Conservation (phyloP, 2,329 filamentous ascomycete genomes). For the Colletotrichum ledebouriae region DNA sequence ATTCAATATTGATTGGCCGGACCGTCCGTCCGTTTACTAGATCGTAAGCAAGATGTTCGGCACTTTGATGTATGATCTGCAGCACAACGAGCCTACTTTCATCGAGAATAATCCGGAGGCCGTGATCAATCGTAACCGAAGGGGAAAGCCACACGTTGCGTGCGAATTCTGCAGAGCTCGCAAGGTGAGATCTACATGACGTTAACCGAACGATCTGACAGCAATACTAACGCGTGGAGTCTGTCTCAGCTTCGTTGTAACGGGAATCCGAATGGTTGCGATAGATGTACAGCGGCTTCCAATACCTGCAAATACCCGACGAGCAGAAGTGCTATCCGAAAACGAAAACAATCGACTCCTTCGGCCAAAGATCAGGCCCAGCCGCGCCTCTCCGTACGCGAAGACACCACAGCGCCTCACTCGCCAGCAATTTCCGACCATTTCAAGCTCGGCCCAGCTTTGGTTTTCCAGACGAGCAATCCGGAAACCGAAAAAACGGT, state of each 20-base stretch:
- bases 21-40: background rate
- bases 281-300: slow-evolving; percentile 22
- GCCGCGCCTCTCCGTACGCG: background rate
- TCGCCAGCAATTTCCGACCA: slow-evolving; percentile 3
- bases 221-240: background rate
- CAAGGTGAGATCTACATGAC: background rate
- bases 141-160: slow-evolving; percentile 23
- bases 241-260: slow-evolving; percentile 21
- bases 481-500: background rate
- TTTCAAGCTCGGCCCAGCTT: background rate
- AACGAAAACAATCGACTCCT: slow-evolving; percentile 14
- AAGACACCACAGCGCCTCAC: background rate
- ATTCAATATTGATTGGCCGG: background rate
- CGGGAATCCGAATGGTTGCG: slow-evolving; percentile 15
- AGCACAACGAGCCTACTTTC: slow-evolving; percentile 26
- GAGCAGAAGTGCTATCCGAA: slow-evolving; percentile 12
- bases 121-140: slow-evolving; percentile 18
- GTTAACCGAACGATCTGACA: background rate
- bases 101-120: slow-evolving; percentile 24
- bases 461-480: background rate
- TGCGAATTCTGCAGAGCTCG: slow-evolving; percentile 25
- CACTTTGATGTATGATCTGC: slow-evolving; percentile 30
- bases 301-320: slow-evolving; percentile 21
- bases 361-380: background rate
- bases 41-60: slow-evolving; percentile 27